Base-by-base conservation (phyloP, 768 basidiomycete genomes). In the Rubroboletus satanas region DNA sequence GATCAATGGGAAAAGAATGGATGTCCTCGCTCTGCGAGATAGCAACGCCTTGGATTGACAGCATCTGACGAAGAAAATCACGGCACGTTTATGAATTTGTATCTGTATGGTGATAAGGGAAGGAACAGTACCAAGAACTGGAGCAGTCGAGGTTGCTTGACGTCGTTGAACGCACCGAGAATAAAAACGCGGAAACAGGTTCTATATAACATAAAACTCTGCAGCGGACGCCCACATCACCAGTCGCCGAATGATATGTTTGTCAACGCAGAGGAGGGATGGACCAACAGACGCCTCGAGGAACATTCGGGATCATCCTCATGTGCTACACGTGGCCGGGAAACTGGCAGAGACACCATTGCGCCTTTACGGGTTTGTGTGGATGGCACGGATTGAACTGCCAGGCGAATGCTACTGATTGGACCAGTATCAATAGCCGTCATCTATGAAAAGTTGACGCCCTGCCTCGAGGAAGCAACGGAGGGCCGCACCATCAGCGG, bases 301-400 rank as follows among this genome's bases (percentile, higher is more conserved):
- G 50, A 52, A 45, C 26, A n/a, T 45, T 51, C 35, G 43, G 26
- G 50, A 62, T 49, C 49, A 36, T 7, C 31, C 61, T 63, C 66
- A 39, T 61, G 65, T 58, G 43, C 17, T 43, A 50, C 64, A 64
- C 60, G 64, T 50, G 61, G 41, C 52, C 28, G 18, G n/a, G 10
- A 5, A 49, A 15, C 45, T 7, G 7, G 28, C 26, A 26, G 49
- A 11, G 38, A 54, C 18, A 31, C 48, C 28, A 10, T 9, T 52
- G 4, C 6, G 15, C 14, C 12, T 29, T 38, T 46, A 43, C 49
- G 23, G 7, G 37, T 49, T 18, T 17, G 18, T 44, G 55, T 50
- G 45, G 32, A 45, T 43, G 53, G 53, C 49, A 17, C 31, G 7
- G 7, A 14, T 17, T 31, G 33, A 17, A 42, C 14, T 18, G 23